A percentile compares a stretch with the other conserved stretches of the same genome.
Conservation (phyloP, 805 yeast genomes). For the Wickerhamiella azyma region DNA sequence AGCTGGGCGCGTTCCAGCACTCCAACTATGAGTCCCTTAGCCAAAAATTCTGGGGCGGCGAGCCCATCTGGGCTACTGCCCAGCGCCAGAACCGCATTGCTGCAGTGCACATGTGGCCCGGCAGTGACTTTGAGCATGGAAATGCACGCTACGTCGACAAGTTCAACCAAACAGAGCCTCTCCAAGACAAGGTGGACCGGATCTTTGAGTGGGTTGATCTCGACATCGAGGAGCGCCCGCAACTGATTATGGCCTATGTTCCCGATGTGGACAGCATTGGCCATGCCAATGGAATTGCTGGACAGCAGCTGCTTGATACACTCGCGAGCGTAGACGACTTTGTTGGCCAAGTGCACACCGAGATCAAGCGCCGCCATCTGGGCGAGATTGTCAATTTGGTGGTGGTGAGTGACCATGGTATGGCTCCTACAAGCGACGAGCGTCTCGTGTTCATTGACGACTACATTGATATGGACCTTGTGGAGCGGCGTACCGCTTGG, state of each 20-base stretch:
- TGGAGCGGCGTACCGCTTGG: constrained; percentile 68
- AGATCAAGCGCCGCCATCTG: constrained; percentile 42
- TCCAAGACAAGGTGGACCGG: constrained; percentile 43
- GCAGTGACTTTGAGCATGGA: constrained; percentile 37
- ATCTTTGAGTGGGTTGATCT: constrained; percentile 55
- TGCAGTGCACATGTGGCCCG: constrained; percentile 97
- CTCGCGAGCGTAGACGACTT: constrained; percentile 53
- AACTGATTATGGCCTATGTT: constrained; percentile 60
- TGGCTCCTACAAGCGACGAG: constrained; percentile 71
- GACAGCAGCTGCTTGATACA: constrained; percentile 41
- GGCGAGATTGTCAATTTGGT: constrained; percentile 56
- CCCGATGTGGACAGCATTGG: constrained; percentile 75
- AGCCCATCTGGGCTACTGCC: constrained; percentile 78
- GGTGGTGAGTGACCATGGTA: constrained; percentile 83
- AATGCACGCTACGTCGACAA: constrained; percentile 45
- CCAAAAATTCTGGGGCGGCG: constrained; percentile 77
- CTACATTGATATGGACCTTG: constrained; percentile 37
- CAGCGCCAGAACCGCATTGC: constrained; percentile 42
- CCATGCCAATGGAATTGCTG: constrained; percentile 56
- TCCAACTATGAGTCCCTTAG: constrained; percentile 38
- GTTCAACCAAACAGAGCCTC: constrained; percentile 50
- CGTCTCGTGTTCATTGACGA: constrained; percentile 64
- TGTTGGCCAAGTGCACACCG: constrained; percentile 36
- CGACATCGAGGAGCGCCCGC: constrained; percentile 42
- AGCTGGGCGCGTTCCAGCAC: constrained; percentile 41